phyloP scores from a whole-genome alignment of 345 rosid genomes.

The Sonneratia caseolaris region DNA sequence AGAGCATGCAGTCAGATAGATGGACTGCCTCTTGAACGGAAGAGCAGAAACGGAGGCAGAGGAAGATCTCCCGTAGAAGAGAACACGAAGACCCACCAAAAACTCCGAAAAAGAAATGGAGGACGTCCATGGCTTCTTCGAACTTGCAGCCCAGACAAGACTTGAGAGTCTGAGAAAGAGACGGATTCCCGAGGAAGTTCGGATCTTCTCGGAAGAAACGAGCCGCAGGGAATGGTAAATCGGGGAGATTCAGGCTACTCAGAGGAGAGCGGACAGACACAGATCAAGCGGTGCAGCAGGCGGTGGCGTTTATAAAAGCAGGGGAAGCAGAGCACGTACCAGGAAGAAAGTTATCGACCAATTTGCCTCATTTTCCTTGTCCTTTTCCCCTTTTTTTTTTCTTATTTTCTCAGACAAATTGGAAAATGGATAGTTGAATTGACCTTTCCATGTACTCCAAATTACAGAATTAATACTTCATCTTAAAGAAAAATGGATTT shows the following conservation, averaged over 20 bases:
- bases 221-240: no score
- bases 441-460: background rate
- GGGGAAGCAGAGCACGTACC: background rate
- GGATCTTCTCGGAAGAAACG: no score
- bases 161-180: background rate
- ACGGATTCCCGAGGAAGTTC: background rate
- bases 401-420: background rate
- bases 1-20: background rate
- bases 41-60: background rate
- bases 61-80: background rate
- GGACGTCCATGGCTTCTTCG: slow-evolving; percentile 32
- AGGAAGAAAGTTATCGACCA: background rate
- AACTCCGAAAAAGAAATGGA: slow-evolving; percentile 78
- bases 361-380: background rate
- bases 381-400: background rate
- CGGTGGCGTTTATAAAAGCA: background rate
- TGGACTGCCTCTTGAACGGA: background rate
- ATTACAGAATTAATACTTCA: background rate
- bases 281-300: background rate
- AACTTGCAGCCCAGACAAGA: no score
- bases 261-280: background rate
- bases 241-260: no score
- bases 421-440: no score
- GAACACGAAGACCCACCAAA: slow-evolving; percentile 43
- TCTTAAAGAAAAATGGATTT: no score